Percentiles rank a stretch among this genome's conserved stretches.
Evolutionary conservation across 352 stramenopile species (phyloP).

Genomic region (Pythium pyrilobum): DNA sequence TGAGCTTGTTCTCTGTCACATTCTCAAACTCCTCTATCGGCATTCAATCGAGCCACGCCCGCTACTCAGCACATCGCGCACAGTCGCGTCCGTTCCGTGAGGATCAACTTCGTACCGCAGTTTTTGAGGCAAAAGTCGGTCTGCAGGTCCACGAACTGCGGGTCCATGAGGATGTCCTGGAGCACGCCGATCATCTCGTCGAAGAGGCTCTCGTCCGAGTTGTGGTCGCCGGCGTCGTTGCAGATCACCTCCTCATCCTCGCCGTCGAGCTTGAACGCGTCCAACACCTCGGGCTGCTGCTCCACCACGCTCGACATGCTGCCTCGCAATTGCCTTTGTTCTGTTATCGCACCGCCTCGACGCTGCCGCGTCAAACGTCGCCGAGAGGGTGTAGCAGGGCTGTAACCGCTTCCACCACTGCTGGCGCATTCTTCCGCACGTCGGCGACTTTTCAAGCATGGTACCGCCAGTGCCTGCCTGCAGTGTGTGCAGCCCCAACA

Average conservation of each 20-base stretch:
- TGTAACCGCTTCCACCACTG: too few species aligned
- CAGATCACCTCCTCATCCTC: constrained; percentile 61
- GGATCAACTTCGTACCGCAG: constrained; percentile 42
- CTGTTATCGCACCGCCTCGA: too few species aligned
- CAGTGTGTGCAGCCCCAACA: too few species aligned
- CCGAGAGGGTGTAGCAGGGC: too few species aligned
- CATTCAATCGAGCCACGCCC: not conserved
- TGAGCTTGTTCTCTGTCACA: constrained; percentile 78
- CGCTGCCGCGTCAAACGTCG: too few species aligned
- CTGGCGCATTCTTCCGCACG: too few species aligned
- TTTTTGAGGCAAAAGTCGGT: constrained; percentile 74
- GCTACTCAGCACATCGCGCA: too few species aligned
- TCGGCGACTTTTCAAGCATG: too few species aligned
- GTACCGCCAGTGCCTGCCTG: too few species aligned
- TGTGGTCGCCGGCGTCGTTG: constrained; percentile 57
- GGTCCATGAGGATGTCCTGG: constrained; percentile 76
- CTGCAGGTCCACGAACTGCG: constrained; percentile 72
- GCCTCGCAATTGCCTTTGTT: not conserved
- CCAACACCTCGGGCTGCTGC: constrained; percentile 45
- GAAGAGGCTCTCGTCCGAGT: constrained; percentile 70
- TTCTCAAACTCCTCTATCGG: constrained; percentile 75
- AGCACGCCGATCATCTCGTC: constrained; percentile 78
- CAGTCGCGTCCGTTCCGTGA: too few species aligned
- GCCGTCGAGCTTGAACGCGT: constrained; percentile 35
- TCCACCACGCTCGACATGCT: constrained; percentile 20